Evolutionary conservation across 129 eudicot genomes (phyloP), one percentile per base, ranked within the genome.

Genomic region (Dittrichia graveolens): DNA sequence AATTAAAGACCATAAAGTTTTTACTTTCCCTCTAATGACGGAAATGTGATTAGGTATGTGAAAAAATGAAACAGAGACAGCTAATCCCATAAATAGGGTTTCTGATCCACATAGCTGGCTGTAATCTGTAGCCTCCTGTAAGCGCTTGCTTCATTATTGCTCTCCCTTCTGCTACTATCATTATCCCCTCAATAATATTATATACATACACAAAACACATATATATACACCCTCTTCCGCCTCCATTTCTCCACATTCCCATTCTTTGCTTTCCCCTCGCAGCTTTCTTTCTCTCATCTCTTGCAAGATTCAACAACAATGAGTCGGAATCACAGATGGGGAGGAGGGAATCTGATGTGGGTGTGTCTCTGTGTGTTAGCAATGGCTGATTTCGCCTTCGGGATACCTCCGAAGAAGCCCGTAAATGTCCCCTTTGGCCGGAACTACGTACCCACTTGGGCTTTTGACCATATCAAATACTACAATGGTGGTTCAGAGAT

Each of bases 371-470:
- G 73, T 52, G 47, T 81, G 18, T 8, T 79, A 24, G 34, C 84
- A n/a, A 44, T 75, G 66, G 47, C 78, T 64, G 52, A 44, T 15
- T 46, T 73, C 18, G 87, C 80, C 61, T 45, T 76, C 47, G 96
- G 78, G 8, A 86, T 91, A 3, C 52, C 89, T 4, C 96, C 91
- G 0, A 85, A 16, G 71, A 85, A 19, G 72, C 68, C 98, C 3
- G 83, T 87, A 0, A 81, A 83, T 37, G 98, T 92, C 1, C 89
- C 96, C 0, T 92, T 92, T 15, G 95, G 98, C 1, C 81, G 94
- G 43, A 92, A 92, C 95, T 92, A 92, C 41, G 85, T 79, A 0
- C 98, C 98, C 56, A 86, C 96, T 0, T 92, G 98, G 98, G 95
- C 98, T 4, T 92, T 92, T 54, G 98, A 92, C 73, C 98, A 92